Evolutionary conservation across 805 yeast genomes (phyloP).

Genomic region (Metschnikowia cerradonensis): DNA sequence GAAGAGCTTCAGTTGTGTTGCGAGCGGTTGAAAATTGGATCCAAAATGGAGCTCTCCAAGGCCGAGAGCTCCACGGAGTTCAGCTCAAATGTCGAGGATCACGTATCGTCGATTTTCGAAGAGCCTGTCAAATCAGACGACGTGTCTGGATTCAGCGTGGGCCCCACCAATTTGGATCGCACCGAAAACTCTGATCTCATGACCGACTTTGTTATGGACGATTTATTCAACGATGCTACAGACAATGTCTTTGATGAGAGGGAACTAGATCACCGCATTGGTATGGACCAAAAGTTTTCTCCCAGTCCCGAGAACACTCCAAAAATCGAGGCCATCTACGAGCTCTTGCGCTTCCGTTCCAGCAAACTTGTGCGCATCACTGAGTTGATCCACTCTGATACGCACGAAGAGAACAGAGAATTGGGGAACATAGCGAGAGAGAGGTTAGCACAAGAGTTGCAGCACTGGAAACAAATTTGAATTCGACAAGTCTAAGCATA

Average conservation of each 20-base stretch:
- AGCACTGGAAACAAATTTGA: neutral
- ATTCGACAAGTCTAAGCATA: neutral
- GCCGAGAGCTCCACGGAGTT: conserved; percentile 1
- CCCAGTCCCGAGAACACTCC: neutral
- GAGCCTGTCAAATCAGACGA: conserved; percentile 4
- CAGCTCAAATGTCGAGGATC: conserved; percentile 11
- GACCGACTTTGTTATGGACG: conserved; percentile 19
- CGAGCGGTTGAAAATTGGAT: neutral
- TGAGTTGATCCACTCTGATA: neutral
- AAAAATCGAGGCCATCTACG: neutral
- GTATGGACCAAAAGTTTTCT: neutral
- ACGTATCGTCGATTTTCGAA: conserved; percentile 15
- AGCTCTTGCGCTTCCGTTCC: neutral
- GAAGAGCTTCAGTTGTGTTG: conserved; percentile 2
- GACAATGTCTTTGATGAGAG: conserved; percentile 14
- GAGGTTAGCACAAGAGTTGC: neutral
- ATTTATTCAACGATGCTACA: conserved; percentile 16
- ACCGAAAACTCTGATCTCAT: conserved; percentile 6
- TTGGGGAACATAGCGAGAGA: neutral
- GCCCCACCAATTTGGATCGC: neutral
- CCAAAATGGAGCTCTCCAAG: neutral
- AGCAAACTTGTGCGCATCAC: conserved; percentile 1
- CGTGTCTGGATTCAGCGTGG: neutral
- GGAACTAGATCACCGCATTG: neutral
- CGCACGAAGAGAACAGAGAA: neutral